Evolutionary conservation across 768 basidiomycete genomes (phyloP).

Genomic region (Rhizopogon roseolus): DNA sequence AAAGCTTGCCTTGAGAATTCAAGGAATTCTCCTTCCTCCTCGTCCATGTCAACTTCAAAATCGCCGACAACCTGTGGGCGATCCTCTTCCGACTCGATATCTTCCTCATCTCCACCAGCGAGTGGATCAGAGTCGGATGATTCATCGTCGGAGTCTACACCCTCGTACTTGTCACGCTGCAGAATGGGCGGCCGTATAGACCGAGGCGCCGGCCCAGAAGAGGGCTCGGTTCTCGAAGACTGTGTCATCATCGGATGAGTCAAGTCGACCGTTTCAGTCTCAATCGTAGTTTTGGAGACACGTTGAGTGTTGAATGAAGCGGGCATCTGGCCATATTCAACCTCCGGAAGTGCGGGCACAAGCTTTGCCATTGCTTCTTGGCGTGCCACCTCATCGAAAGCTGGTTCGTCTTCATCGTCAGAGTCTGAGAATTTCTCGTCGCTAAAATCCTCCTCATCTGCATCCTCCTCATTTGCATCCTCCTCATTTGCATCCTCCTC

Average conservation of each 20-base stretch:
- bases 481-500: constrained; percentile 42
- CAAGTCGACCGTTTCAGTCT: constrained; percentile 34
- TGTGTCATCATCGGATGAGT: constrained; percentile 5
- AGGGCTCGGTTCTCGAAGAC: constrained; percentile 4
- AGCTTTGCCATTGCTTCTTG: constrained; percentile 73
- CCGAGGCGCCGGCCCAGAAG: constrained; percentile 23
- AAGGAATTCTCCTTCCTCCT: constrained; percentile 92
- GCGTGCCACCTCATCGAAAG: constrained; percentile 33
- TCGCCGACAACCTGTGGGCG: constrained; percentile 80
- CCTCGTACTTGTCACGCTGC: constrained; percentile 82
- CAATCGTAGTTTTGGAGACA: constrained; percentile 42
- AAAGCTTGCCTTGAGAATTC: constrained; percentile 91
- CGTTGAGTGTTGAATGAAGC: constrained; percentile 72
- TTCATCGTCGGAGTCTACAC: constrained; percentile 90
- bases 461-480: constrained; percentile 32
- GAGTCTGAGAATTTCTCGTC: constrained; percentile 42
- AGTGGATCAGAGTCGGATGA: constrained; percentile 57
- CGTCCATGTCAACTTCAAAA: constrained; percentile 85
- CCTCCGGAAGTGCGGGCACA: constrained; percentile 71
- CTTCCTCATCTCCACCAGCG: constrained; percentile 37
- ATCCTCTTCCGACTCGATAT: constrained; percentile 70
- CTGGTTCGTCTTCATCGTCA: constrained; percentile 32
- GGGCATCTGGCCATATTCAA: constrained; percentile 89
- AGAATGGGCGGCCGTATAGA: constrained; percentile 75
- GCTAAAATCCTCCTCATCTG: constrained; percentile 34